phyloP scores from a whole-genome alignment of 1,139 yeast genomes.

The Geotrichum klebahnii region DNA sequence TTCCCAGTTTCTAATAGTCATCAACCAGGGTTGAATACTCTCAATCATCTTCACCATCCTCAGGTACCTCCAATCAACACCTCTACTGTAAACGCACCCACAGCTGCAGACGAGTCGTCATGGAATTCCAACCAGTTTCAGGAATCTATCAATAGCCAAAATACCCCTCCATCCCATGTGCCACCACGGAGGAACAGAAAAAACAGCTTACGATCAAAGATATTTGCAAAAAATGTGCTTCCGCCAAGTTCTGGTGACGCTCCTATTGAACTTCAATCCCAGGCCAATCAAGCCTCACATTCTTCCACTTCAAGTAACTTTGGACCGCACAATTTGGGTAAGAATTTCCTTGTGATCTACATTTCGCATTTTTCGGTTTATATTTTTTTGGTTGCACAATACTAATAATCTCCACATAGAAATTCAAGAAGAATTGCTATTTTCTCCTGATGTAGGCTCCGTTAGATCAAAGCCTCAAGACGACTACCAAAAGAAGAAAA shows the following conservation, averaged over 20 bases:
- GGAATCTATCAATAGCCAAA: too few species aligned
- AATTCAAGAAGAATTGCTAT: constrained; percentile 26
- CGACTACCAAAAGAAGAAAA: constrained; percentile 27
- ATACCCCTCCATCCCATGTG: neutral
- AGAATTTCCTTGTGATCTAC: neutral
- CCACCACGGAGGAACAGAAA: constrained; percentile 55
- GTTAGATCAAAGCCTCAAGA: constrained; percentile 16
- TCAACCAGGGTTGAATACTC: too few species aligned
- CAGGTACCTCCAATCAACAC: too few species aligned
- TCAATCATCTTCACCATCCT: too few species aligned
- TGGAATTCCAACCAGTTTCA: too few species aligned
- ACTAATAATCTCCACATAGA: too few species aligned
- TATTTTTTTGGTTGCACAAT: constrained; percentile 18
- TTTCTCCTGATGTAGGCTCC: constrained; percentile 22
- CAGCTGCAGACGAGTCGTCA: too few species aligned
- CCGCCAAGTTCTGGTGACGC: constrained; percentile 28
- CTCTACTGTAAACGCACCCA: too few species aligned
- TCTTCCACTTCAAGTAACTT: constrained; percentile 14
- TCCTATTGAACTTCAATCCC: constrained; percentile 25
- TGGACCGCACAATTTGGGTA: constrained; percentile 27
- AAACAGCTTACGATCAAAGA: constrained; percentile 67
- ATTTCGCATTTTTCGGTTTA: neutral
- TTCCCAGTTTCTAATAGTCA: too few species aligned
- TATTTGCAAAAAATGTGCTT: constrained; percentile 51
- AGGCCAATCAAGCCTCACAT: too few species aligned